phyloP scores from a whole-genome alignment of 331 rosid species.

The Pyrus hybrid region DNA sequence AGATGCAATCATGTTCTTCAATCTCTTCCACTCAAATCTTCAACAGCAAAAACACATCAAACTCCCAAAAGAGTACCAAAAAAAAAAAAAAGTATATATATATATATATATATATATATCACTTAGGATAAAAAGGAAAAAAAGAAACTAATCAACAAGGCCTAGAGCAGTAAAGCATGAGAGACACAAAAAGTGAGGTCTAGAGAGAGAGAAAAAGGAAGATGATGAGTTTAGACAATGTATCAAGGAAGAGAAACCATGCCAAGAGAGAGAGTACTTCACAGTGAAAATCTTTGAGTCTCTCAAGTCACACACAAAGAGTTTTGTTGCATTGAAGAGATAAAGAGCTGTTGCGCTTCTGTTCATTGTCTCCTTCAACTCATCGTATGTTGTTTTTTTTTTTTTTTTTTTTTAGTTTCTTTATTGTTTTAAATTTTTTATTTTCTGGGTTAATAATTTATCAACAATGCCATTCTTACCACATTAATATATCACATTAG shows the following conservation, averaged over 20 bases:
- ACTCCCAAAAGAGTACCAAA: conserved; percentile 12
- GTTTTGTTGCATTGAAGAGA: conserved; percentile 19
- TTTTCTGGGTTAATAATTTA: background rate
- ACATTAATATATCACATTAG: too few relatives aligned
- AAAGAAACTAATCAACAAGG: conserved; percentile 10
- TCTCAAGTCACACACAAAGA: conserved; percentile 12
- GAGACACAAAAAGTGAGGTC: conserved; percentile 18
- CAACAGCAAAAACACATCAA: conserved; percentile 3
- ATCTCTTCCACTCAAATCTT: conserved; percentile 17
- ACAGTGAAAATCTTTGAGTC: background rate
- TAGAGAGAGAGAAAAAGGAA: conserved; percentile 2
- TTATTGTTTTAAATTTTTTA: background rate
- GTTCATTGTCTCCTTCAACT: conserved; percentile 29
- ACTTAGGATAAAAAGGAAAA: background rate
- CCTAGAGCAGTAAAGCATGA: conserved; percentile 23
- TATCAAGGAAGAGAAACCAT: conserved; percentile 29
- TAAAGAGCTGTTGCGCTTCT: conserved; percentile 26
- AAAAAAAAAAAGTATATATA: too few relatives aligned
- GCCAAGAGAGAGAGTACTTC: conserved; percentile 13
- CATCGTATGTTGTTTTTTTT: conserved; percentile 20
- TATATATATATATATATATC: background rate
- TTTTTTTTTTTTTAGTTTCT: background rate
- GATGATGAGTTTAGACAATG: background rate
- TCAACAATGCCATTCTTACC: too few relatives aligned
- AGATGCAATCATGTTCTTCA: conserved; percentile 33